Conservation (phyloP, 345 rosid species). For the Brassica juncea region DNA sequence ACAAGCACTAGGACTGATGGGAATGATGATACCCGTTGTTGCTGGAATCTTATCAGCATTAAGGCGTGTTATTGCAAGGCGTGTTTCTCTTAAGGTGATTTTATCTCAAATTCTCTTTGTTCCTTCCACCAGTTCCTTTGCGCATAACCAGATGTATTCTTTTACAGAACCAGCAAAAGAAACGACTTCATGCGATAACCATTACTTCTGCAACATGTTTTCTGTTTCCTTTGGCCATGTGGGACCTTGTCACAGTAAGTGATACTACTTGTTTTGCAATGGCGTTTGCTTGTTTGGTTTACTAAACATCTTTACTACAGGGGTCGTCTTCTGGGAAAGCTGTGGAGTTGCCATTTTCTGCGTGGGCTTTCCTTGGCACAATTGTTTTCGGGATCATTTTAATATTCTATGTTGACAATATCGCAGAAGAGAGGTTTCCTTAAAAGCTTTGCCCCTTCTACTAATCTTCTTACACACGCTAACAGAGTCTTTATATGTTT, state of each 20-base stretch:
- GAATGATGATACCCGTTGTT: conserved; percentile 74
- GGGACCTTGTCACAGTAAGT: conserved; percentile 93
- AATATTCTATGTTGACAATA: conserved; percentile 82
- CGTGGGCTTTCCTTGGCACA: conserved; percentile 86
- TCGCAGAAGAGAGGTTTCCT: conserved; percentile 92
- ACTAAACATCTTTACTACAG: conserved; percentile 50
- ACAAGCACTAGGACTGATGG: conserved; percentile 65
- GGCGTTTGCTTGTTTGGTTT: conserved; percentile 9
- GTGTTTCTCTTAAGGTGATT: conserved; percentile 87
- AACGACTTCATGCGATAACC: conserved; percentile 87
- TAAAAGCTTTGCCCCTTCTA: not conserved
- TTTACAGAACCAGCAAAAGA: conserved; percentile 80
- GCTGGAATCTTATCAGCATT: conserved; percentile 95
- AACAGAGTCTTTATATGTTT: not conserved
- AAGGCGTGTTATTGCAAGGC: conserved; percentile 91
- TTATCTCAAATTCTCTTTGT: conserved; percentile 17
- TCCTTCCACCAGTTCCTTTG: not conserved
- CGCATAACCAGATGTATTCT: conserved; percentile 7
- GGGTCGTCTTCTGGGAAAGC: conserved; percentile 64
- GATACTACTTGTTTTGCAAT: not conserved
- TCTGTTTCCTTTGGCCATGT: conserved; percentile 96
- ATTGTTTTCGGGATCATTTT: conserved; percentile 75
- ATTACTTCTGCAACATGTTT: conserved; percentile 87
- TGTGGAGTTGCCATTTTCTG: conserved; percentile 70
- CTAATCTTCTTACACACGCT: not conserved